Evolutionary conservation across 1,284 basidiomycete genomes (phyloP), one percentile per base, ranked within the genome.

Genomic region (Sphagnurus paluster): DNA sequence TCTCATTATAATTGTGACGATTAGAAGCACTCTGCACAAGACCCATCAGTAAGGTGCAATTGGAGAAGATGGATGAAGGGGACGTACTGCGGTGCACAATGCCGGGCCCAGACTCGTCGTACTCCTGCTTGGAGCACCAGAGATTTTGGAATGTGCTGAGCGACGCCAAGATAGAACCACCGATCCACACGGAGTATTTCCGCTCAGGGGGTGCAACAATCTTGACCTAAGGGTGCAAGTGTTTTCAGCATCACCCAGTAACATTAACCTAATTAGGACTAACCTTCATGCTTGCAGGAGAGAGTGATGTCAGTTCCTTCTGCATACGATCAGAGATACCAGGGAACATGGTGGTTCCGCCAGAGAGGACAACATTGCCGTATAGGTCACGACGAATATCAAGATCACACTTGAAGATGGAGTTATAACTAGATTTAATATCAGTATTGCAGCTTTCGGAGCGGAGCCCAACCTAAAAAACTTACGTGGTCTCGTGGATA

Each of bases 171-270:
- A 98, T 98, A 55, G 93, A 97, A 62, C 96, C 95, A 82, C 96
- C 95, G 65, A 98, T 98, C 95, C 95, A 98, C 73, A 97, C 95
- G 46, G 90, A 92, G 80, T 92, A 93, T 70, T 93, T 94, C 63
- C 93, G 78, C 76, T 95, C 93, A 35, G 92, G 93, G 45, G 92
- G 91, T 56, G 91, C 90, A 49, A 92, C 87, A 48, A 94, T 93
- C 84, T 93, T 95, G 77, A 96, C 89, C 86, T 94, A 74, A 69
- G 48, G 33, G 42, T 6, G 19, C 13, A 26, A 11, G 11, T 24
- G 4, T 13, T 20, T 30, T 51, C 17, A 45, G 25, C 33, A 30
- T 13, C 24, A 44, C 3, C 4, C 19, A 14, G 26, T 21, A 5
- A 32, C 11, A 8, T 14, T 19, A 11, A 23, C 10, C 21, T 19